These are phyloP conservation scores for Dichomitus squalens DNA, from an alignment of 1,284 basidiomycete genomes.

Conservation along the genomic window DNA sequence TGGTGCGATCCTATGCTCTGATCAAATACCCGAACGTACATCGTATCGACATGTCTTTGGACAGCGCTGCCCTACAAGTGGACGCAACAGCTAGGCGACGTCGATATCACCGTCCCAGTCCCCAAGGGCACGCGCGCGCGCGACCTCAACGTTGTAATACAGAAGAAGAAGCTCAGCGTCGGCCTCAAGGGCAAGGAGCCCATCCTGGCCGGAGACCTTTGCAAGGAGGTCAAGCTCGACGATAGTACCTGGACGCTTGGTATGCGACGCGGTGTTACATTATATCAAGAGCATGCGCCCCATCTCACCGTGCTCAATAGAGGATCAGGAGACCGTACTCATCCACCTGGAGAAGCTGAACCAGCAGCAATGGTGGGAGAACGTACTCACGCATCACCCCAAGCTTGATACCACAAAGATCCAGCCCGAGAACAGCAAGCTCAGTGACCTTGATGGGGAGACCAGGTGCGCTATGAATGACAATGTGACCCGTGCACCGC, in stretches of 20 bases:
- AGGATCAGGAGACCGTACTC: slow-evolving; percentile 75
- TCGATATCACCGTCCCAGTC: slow-evolving; percentile 84
- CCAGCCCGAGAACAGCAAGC: slow-evolving; percentile 92
- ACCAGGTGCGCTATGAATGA: slow-evolving; percentile 58
- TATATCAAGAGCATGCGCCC: not conserved
- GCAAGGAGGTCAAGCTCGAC: slow-evolving; percentile 92
- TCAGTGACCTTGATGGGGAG: slow-evolving; percentile 94
- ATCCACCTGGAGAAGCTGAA: slow-evolving; percentile 91
- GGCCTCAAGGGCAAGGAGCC: slow-evolving; percentile 85
- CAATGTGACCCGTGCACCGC: slow-evolving; percentile 8
- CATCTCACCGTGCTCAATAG: slow-evolving; percentile 40
- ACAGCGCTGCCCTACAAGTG: slow-evolving; percentile 90
- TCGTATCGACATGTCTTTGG: slow-evolving; percentile 25
- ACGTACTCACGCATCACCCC: slow-evolving; percentile 92
- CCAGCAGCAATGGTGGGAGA: slow-evolving; percentile 95
- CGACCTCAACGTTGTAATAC: slow-evolving; percentile 77
- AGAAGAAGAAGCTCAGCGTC: slow-evolving; percentile 83
- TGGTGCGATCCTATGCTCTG: slow-evolving; percentile 51
- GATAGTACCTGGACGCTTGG: slow-evolving; percentile 98
- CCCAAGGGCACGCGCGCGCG: slow-evolving; percentile 84
- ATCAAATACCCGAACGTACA: slow-evolving; percentile 21
- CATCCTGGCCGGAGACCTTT: slow-evolving; percentile 90
- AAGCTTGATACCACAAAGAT: slow-evolving; percentile 98
- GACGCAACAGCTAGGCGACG: slow-evolving; percentile 88
- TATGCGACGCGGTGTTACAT: slow-evolving; percentile 42